phyloP scores from a whole-genome alignment of 1,284 basidiomycete species.

The Rhizoctonia solani region DNA sequence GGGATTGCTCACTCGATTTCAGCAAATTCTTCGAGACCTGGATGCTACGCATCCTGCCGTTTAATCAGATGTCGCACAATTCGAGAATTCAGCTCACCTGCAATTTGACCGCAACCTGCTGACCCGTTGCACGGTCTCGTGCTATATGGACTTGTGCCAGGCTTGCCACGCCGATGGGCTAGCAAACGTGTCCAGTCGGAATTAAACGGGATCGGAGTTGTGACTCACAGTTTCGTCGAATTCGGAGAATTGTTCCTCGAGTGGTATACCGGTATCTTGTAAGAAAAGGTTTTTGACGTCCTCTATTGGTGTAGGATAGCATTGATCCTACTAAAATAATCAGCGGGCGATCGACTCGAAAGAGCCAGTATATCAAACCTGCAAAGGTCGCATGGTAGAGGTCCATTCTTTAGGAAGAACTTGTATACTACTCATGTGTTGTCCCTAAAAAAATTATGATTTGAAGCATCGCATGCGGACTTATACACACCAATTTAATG shows the following conservation, averaged over 20 bases:
- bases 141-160: conserved; percentile 95
- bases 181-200: no score
- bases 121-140: conserved; percentile 68
- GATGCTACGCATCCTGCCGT: conserved; percentile 63
- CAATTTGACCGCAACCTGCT: conserved; percentile 90
- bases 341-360: neutral
- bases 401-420: conserved; percentile 82
- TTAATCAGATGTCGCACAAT: neutral
- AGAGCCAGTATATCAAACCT: conserved; percentile 42
- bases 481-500: conserved; percentile 66
- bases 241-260: conserved; percentile 73
- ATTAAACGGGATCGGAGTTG: neutral
- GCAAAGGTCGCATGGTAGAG: conserved; percentile 64
- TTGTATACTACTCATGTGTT: conserved; percentile 73
- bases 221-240: conserved; percentile 58
- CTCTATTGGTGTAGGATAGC: conserved; percentile 75
- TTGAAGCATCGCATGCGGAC: neutral
- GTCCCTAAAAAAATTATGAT: conserved; percentile 55
- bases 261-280: conserved; percentile 67
- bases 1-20: conserved; percentile 85
- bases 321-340: conserved; percentile 67
- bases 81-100: conserved; percentile 45
- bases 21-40: conserved; percentile 90
- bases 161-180: conserved; percentile 93
- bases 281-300: conserved; percentile 71